phyloP scores from a whole-genome alignment of 768 basidiomycete genomes.

The Mycena latifolia region DNA sequence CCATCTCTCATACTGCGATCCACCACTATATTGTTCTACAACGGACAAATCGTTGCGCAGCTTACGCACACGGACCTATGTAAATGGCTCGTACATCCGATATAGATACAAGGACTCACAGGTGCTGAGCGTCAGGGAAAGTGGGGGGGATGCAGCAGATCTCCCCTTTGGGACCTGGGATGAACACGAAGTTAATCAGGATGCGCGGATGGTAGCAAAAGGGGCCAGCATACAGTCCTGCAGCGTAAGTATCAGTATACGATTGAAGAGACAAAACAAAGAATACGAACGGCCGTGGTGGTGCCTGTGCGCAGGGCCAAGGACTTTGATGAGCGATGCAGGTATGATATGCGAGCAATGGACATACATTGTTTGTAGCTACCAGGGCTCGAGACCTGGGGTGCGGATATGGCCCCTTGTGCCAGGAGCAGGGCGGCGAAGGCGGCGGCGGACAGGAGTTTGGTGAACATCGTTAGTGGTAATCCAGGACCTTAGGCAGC shows the following conservation, averaged over 20 bases:
- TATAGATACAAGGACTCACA: slow-evolving; percentile 8
- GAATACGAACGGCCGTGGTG: slow-evolving; percentile 13
- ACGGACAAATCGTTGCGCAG: too few species aligned
- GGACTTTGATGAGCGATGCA: slow-evolving; percentile 13
- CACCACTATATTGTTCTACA: too few species aligned
- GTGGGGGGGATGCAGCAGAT: slow-evolving; percentile 15
- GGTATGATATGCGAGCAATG: background rate
- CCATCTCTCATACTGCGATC: too few species aligned
- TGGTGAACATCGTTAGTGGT: slow-evolving; percentile 5
- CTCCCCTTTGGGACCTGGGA: slow-evolving; percentile 7
- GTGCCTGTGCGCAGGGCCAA: slow-evolving; percentile 6
- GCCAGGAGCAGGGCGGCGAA: slow-evolving; percentile 16
- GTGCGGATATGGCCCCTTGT: slow-evolving; percentile 10
- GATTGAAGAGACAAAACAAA: slow-evolving; percentile 7
- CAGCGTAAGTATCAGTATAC: slow-evolving; percentile 7
- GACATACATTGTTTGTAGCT: slow-evolving; percentile 1
- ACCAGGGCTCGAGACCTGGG: slow-evolving; percentile 11
- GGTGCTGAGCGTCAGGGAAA: slow-evolving; percentile 12
- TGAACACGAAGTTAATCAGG: slow-evolving; percentile 14
- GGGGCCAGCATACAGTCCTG: slow-evolving; percentile 11
- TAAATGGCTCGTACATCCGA: slow-evolving; percentile 8
- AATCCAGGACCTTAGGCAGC: slow-evolving; percentile 14
- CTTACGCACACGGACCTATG: slow-evolving; percentile 6
- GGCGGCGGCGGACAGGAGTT: slow-evolving; percentile 11
- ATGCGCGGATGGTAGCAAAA: background rate